Percentiles rank a stretch among this genome's conserved stretches.
These are phyloP conservation scores for Pestalotiopsis sp. DNA, from an alignment of 2,329 filamentous ascomycete species.

Conservation along the genomic window DNA sequence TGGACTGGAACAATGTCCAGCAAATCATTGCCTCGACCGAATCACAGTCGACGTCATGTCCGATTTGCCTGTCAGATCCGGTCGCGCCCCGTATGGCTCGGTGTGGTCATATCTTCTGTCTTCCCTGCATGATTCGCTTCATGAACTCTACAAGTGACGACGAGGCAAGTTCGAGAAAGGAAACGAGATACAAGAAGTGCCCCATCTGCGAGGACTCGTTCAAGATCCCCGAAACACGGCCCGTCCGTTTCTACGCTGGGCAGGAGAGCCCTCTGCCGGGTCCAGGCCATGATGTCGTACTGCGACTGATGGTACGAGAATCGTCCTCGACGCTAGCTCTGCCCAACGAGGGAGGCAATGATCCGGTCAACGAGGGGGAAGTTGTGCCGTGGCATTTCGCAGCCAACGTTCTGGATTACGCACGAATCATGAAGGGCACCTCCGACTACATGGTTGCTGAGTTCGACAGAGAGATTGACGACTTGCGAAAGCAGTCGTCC, in stretches of 20 bases:
- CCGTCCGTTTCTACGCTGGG: constrained; percentile 88
- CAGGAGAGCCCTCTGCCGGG: constrained; percentile 82
- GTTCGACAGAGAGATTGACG: constrained; percentile 77
- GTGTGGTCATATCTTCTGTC: constrained; percentile 95
- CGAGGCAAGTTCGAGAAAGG: constrained; percentile 69
- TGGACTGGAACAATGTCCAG: constrained; percentile 89
- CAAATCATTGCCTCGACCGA: constrained; percentile 90
- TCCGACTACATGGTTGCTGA: constrained; percentile 84
- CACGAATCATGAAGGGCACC: constrained; percentile 92
- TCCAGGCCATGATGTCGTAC: constrained; percentile 85
- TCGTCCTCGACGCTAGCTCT: constrained; percentile 84
- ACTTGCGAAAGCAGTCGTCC: constrained; percentile 75
- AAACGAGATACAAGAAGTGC: constrained; percentile 87
- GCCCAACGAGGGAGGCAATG: constrained; percentile 76
- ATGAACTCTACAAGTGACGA: constrained; percentile 84
- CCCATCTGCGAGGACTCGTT: constrained; percentile 93
- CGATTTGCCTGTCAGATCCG: constrained; percentile 91
- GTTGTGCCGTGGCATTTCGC: constrained; percentile 95
- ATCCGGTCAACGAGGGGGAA: constrained; percentile 68
- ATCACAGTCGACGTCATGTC: constrained; percentile 87
- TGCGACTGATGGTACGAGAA: constrained; percentile 82
- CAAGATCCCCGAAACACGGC: constrained; percentile 87
- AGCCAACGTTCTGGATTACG: constrained; percentile 92
- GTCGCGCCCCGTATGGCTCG: constrained; percentile 95
- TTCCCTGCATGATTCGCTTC: constrained; percentile 90